phyloP scores from a whole-genome alignment of 805 yeast genomes.

The Kodamaea jinghongensis region DNA sequence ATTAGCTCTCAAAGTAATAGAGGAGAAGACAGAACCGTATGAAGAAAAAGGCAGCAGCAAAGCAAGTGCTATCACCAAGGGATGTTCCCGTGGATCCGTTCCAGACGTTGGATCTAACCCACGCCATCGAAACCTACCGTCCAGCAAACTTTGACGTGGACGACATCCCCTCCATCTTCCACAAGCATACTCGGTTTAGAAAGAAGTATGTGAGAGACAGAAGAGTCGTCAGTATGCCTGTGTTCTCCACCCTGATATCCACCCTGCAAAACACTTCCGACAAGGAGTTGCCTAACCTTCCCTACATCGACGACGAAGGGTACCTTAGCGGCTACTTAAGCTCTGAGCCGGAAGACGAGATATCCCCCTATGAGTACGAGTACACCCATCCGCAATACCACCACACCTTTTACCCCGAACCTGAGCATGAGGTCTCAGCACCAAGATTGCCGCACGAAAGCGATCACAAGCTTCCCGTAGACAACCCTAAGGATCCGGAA shows the following conservation, averaged over 20 bases:
- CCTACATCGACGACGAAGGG: constrained; percentile 4
- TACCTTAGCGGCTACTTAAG: constrained; percentile 6
- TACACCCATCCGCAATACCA: not conserved
- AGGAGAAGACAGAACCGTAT: too few species aligned
- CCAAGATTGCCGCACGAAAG: too few species aligned
- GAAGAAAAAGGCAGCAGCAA: constrained; percentile 13
- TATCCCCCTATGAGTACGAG: not conserved
- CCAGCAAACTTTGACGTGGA: constrained; percentile 23
- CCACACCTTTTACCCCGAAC: constrained; percentile 3
- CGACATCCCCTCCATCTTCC: constrained; percentile 29
- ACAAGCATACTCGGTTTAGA: constrained; percentile 1
- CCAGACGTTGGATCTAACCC: constrained; percentile 24
- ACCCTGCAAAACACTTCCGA: constrained; percentile 78
- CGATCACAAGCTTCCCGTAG: too few species aligned
- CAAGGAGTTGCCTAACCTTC: constrained; percentile 75
- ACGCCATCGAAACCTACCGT: constrained; percentile 26
- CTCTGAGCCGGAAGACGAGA: not conserved
- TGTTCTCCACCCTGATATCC: constrained; percentile 2
- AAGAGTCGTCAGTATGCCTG: constrained; percentile 25
- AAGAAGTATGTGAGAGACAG: constrained; percentile 1
- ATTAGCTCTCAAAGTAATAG: too few species aligned
- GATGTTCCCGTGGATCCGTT: constrained; percentile 27
- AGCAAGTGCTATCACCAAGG: constrained; percentile 21
- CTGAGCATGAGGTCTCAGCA: too few species aligned
- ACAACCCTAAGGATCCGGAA: too few species aligned